Evolutionary conservation across 108 stramenopile genomes (phyloP).

Genomic region (Aureococcus anophagefferens): DNA sequence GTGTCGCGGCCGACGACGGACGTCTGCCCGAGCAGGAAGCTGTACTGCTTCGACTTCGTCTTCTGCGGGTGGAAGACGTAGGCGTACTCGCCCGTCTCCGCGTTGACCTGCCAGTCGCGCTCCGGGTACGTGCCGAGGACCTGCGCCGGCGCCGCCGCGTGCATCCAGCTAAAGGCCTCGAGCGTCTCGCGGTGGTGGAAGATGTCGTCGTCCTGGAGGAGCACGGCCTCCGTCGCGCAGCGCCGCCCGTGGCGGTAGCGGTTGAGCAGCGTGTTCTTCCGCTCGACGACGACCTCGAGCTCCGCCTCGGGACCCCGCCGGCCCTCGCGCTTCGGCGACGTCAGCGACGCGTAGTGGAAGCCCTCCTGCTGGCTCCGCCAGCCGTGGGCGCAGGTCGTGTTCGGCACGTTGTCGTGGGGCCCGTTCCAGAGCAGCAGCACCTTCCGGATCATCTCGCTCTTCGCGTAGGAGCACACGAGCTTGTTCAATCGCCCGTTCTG

Average conservation of each 20-base stretch:
- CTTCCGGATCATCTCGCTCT: not conserved
- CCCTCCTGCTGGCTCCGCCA: not conserved
- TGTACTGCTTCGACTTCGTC: not conserved
- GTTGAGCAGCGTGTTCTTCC: not conserved
- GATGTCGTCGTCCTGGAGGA: slow-evolving; percentile 1
- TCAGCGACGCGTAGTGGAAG: not conserved
- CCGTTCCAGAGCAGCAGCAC: not conserved
- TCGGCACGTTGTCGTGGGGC: not conserved
- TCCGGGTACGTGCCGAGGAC: not conserved
- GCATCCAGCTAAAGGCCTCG: not conserved
- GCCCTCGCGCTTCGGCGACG: too few species aligned
- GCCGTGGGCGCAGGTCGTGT: not conserved
- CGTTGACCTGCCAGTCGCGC: not conserved
- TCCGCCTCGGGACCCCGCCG: not conserved
- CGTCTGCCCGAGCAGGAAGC: not conserved
- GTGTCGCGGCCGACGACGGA: not conserved
- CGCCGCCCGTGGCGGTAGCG: not conserved
- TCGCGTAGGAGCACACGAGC: not conserved
- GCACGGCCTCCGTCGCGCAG: not conserved
- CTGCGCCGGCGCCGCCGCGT: not conserved
- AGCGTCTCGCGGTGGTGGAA: not conserved
- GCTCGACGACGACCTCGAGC: not conserved
- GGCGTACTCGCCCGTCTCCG: too few species aligned
- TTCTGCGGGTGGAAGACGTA: too few species aligned
- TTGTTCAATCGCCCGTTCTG: not conserved